A percentile compares a stretch with the other conserved stretches of the same genome.
These are phyloP conservation scores for Phytophthora tubulina DNA, from an alignment of 352 stramenopile genomes.

Conservation along the genomic window DNA sequence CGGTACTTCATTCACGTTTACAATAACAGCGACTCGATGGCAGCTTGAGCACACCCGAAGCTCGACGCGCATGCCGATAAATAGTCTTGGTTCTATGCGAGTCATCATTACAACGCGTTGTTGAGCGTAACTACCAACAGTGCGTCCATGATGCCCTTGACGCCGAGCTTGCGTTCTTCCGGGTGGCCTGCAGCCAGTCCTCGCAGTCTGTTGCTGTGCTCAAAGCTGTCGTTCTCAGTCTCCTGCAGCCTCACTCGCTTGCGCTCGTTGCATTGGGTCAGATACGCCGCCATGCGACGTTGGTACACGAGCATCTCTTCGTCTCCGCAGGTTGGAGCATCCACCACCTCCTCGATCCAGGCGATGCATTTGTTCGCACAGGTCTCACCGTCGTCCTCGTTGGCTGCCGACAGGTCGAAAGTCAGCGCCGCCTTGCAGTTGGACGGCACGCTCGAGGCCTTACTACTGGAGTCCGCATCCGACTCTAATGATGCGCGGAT, in stretches of 20 bases:
- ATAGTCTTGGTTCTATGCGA: constrained; percentile 16
- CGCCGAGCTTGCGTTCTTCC: constrained; percentile 20
- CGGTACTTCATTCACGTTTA: neutral
- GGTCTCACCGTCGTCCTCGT: constrained; percentile 8
- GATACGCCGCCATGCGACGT: constrained; percentile 30
- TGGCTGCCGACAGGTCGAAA: constrained; percentile 22
- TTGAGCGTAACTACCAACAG: constrained; percentile 43
- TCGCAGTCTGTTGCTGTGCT: constrained; percentile 21
- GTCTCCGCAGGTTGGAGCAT: constrained; percentile 26
- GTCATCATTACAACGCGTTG: constrained; percentile 27
- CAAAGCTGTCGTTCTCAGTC: constrained; percentile 3
- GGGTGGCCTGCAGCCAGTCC: constrained; percentile 19
- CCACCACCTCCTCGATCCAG: constrained; percentile 33
- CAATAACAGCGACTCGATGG: neutral
- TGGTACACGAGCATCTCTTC: constrained; percentile 37
- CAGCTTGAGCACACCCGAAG: neutral
- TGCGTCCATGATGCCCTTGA: constrained; percentile 43
- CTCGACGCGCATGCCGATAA: constrained; percentile 16
- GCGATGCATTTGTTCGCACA: constrained; percentile 29
- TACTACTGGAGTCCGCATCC: constrained; percentile 20
- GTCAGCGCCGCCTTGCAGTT: constrained; percentile 29
- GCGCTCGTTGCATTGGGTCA: constrained; percentile 32
- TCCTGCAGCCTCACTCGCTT: constrained; percentile 21
- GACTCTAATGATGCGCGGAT: constrained; percentile 29
- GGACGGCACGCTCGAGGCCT: constrained; percentile 10